Base-by-base conservation (phyloP, 129 eudicot genomes). In the Smallanthus sonchifolius region DNA sequence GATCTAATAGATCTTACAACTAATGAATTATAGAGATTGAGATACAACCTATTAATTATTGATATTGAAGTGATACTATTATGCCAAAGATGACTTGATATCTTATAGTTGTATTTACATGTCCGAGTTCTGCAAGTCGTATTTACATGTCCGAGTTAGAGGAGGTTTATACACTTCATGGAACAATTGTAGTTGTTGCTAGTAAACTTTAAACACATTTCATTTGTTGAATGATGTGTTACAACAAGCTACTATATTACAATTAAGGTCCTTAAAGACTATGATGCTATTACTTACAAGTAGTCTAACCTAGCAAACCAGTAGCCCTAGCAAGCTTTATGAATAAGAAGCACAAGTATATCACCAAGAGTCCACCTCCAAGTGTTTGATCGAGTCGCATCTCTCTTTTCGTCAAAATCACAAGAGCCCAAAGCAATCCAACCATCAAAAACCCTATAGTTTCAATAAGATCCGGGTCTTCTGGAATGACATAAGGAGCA, bases 381-480 rank as follows among this genome's bases (percentile, higher is more conserved):
- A 90, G 75, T 3, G 63, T 76, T 13, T 83, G 80, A 71, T 87
- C 89, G 5, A 81, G 81, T 43, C 73, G 75, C 96, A 90, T 90
- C 24, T 73, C 75, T 38, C 81, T 87, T 74, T 80, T 87, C 0
- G 87, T 86, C 86, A 90, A 72, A 24, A 90, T 66, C 67, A 87
- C 91, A n/a, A 87, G 87, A 36, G 96, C 91, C 93, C 93, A 90
- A 48, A 90, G 89, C 73, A 90, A 60, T 2, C 87, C 91, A 6
- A 69, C 68, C 75, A 85, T 87, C 63, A 90, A 45, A 77, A 90
- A 90, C 64, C 91, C 96, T 14, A 87, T 77, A 1, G 83, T 83
- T 36, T 85, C 86, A 7, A 73, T 80, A 10, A 87, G 34, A 71
- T 75, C 73, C 43, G 82, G 72, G 48, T 86, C 86, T 36, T 66